Percentiles rank a stretch among this genome's conserved stretches.
Evolutionary conservation across 2,329 filamentous ascomycete genomes (phyloP).

Genomic region (Metarhizium sp.): DNA sequence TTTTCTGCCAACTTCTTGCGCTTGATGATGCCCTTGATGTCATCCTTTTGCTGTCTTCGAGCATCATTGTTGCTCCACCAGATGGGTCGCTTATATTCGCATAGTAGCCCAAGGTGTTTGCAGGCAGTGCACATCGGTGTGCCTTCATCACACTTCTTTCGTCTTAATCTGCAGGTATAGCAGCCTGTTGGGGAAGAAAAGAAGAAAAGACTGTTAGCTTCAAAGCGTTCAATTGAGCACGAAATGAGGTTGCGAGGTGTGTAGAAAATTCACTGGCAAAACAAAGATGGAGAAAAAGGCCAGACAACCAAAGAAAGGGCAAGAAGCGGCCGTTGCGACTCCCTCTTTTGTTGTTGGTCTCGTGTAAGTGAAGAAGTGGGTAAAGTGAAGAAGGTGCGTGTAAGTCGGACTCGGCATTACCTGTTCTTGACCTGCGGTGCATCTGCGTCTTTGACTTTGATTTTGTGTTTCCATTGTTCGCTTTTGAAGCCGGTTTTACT

Average conservation of each 20-base stretch:
- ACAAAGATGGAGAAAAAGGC: background rate
- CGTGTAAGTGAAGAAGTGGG: conserved; percentile 18
- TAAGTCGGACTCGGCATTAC: conserved; percentile 33
- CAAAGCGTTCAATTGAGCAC: background rate
- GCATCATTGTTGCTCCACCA: conserved; percentile 97
- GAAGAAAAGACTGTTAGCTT: conserved; percentile 3
- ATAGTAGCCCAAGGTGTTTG: conserved; percentile 69
- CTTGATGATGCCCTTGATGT: conserved; percentile 97
- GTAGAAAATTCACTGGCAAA: background rate
- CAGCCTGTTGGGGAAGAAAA: conserved; percentile 36
- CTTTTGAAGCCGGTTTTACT: conserved; percentile 47
- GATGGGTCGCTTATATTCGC: conserved; percentile 92
- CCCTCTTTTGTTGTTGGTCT: conserved; percentile 5
- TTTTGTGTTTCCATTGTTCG: conserved; percentile 47
- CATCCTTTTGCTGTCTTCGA: conserved; percentile 78
- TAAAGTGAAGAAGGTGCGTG: background rate
- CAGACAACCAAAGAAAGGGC: background rate
- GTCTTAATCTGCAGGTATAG: conserved; percentile 58
- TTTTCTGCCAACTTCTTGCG: conserved; percentile 91
- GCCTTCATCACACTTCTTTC: conserved; percentile 63
- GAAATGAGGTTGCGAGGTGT: background rate
- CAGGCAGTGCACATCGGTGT: conserved; percentile 54
- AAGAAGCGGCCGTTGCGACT: conserved; percentile 4
- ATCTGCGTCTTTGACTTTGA: conserved; percentile 71
- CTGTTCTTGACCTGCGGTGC: conserved; percentile 90